Evolutionary conservation across 208 protist genomes (phyloP), one percentile per base, ranked within the genome.

Genomic region (Acanthamoeba triangularis): DNA sequence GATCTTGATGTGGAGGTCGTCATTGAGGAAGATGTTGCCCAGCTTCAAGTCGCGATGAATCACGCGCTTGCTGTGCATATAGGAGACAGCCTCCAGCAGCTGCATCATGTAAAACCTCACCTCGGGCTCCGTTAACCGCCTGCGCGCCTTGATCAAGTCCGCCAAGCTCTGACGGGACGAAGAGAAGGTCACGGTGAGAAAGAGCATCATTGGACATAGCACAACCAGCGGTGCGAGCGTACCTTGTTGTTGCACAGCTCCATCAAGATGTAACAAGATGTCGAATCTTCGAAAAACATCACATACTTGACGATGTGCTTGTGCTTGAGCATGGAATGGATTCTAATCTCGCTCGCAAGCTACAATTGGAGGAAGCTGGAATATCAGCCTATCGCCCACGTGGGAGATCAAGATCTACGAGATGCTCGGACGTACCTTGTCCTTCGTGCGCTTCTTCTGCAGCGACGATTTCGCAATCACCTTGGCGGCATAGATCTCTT

Each of bases 261-360:
- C n/a, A 99, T 97, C 49, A 99, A 88, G 92, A 99, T 99, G 97
- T 99, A 99, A 33, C 99, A 98, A 96, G 99, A 99, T 49, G 98
- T 97, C 91, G 98, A 94, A 96, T 99, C 99, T 95, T 99, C 98
- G 96, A 99, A 99, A 95, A 98, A 99, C 93, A 98, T 97, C 65
- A 99, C 95, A 96, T 99, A 99, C 87, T 98, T 96, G 25, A 99
- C 99, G 92, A 99, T 99, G 97, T 99, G 97, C 69, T 98, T 96
- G 97, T 99, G 99, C 87, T 98, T 97, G 95, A 99, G 98, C 54
- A 98, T 98, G 25, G 97, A 94, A 98, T 99, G 99, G 85, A 99
- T 99, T 30, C 98, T 98, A 95, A 99, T 99, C 97, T 99, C 99
- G 69, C 96, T 99, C 65, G 98, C 97, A 67, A 99, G 96, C 97